Conservation (phyloP, 345 rosid genomes). For the Salix exigua region DNA sequence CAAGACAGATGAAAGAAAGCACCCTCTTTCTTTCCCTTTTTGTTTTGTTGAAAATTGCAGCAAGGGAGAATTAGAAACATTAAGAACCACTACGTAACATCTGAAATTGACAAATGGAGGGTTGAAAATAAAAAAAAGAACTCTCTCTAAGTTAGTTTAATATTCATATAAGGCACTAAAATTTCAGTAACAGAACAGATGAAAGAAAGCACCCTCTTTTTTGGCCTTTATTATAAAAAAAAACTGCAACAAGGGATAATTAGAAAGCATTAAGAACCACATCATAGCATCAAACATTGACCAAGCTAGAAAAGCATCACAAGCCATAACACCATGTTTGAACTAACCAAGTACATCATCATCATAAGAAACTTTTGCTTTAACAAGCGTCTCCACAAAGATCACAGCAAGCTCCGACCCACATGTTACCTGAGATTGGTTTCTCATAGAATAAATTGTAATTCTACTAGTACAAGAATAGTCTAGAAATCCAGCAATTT, state of each 20-base stretch:
- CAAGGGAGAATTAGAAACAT: neutral
- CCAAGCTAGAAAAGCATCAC: neutral
- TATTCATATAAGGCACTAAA: neutral
- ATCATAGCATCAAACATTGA: neutral
- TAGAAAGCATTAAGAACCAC: neutral
- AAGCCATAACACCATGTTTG: slow-evolving; percentile 9
- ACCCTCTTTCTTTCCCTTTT: too few species aligned
- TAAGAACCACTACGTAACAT: neutral
- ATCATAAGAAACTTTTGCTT: slow-evolving; percentile 63
- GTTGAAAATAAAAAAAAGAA: neutral
- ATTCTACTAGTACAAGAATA: neutral
- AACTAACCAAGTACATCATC: slow-evolving; percentile 72
- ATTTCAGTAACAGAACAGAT: neutral
- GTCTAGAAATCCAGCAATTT: neutral
- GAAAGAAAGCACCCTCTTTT: too few species aligned
- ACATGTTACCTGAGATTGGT: slow-evolving; percentile 64
- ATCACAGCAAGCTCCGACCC: slow-evolving; percentile 82
- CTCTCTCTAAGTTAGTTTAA: neutral
- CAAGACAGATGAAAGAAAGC: too few species aligned
- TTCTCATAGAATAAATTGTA: neutral
- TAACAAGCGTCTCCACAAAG: slow-evolving; percentile 70
- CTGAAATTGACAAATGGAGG: neutral
- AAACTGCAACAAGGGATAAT: neutral
- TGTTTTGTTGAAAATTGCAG: too few species aligned
- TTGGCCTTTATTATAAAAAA: too few species aligned